Conservation (phyloP, 148 eudicot genomes). For the Amaranthus cruentus region DNA sequence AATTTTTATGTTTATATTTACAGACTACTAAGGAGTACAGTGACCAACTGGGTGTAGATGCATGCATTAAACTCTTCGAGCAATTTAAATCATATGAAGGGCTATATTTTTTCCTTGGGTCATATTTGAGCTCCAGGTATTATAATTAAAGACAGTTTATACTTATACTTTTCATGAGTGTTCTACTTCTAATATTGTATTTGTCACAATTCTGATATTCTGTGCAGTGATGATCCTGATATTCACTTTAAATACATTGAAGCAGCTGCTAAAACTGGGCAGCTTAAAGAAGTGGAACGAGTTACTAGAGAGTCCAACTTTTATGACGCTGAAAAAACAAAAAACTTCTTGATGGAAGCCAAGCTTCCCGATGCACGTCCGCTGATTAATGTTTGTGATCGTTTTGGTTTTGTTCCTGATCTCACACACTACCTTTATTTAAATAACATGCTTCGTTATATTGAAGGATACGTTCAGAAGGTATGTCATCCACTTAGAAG, state of each 20-base stretch:
- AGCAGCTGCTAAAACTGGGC: conserved; percentile 90
- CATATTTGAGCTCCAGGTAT: conserved; percentile 88
- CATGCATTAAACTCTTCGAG: conserved; percentile 83
- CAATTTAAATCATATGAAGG: conserved; percentile 90
- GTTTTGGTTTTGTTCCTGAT: conserved; percentile 85
- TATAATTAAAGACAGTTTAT: not conserved
- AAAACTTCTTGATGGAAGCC: conserved; percentile 85
- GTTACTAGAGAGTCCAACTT: conserved; percentile 87
- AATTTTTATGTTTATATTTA: conserved; percentile 9
- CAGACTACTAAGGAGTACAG: conserved; percentile 85
- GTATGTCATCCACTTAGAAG: conserved; percentile 25
- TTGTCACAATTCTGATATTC: not conserved
- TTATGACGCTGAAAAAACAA: conserved; percentile 79
- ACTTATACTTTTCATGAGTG: conserved; percentile 6
- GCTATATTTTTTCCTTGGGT: conserved; percentile 78
- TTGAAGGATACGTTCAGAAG: conserved; percentile 99
- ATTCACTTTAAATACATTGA: conserved; percentile 89
- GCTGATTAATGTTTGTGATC: conserved; percentile 82
- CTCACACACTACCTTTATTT: conserved; percentile 80
- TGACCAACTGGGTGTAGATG: conserved; percentile 77
- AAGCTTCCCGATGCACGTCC: conserved; percentile 95
- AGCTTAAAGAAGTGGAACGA: conserved; percentile 84
- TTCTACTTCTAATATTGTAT: not conserved
- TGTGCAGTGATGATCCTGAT: conserved; percentile 78
- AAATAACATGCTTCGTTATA: conserved; percentile 94